Base-by-base conservation (phyloP, 176 grass and related monocot species). In the Canna indica region DNA sequence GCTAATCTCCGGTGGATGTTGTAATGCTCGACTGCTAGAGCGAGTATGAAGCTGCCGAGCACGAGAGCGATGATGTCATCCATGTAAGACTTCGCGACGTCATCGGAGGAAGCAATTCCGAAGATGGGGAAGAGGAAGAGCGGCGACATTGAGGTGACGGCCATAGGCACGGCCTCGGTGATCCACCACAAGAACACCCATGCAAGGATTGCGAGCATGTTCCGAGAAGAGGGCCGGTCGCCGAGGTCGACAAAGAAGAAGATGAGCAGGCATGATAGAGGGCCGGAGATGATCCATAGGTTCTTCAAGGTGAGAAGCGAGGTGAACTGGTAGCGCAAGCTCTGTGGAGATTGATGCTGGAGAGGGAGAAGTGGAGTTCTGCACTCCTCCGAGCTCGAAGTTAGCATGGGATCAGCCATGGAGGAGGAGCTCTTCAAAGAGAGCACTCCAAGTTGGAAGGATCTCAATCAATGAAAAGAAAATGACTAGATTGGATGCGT, bases 181-280 rank as follows among this genome's bases (percentile, higher is more conserved):
- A 92, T 39, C 93, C 93, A 97, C 93, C 93, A 97, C 8, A 91
- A 29, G 76, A 92, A 97, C 32, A 97, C 81, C 93, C 93, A 77
- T 24, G 75, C 30, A 48, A 77, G 35, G 11, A 58, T 65, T 8
- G 50, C 75, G 35, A 77, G 82, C 94, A 97, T 97, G 86, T 90
- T 93, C 47, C 94, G 81, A 36, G 81, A 83, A 20, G 73, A 59
- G 27, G 46, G 39, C 64, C 65, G 79, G 20, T 33, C 81, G 14
- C 75, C 73, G 70, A 89, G 81, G 48, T 94, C 81, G 0, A 80
- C 74, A 15, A 90, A 70, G 34, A 71, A 34, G 53, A 77, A 83
- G 45, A 90, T 77, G 5, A 83, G 68, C 72, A 52, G 67, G 71
- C 84, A 81, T 45, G 82, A 82, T 38, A 44, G 14, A 4, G 94